Percentiles rank a stretch among this genome's conserved stretches.
These are phyloP conservation scores for Climacium dendroides DNA, from an alignment of 225 moss, liverwort and hornwort species.

Conservation along the genomic window DNA sequence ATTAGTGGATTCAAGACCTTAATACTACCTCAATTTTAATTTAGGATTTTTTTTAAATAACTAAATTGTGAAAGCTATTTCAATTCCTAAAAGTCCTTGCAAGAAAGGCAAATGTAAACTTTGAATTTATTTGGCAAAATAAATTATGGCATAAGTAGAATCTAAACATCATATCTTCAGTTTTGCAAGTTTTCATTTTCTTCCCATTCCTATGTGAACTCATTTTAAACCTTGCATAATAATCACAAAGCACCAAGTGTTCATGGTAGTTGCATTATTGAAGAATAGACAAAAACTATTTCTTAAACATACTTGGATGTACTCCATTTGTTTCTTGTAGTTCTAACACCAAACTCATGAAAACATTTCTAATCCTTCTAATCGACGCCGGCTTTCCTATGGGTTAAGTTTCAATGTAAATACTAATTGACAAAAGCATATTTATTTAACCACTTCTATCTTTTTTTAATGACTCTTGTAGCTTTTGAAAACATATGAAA, in stretches of 20 bases:
- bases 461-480: neutral
- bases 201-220: neutral
- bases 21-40: fast-evolving
- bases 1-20: neutral
- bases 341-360: fast-evolving
- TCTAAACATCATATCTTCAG: neutral
- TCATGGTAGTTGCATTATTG: neutral
- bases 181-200: neutral
- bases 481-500: neutral
- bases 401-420: neutral
- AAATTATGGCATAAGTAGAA: neutral
- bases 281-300: neutral
- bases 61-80: neutral
- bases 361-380: neutral
- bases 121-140: neutral
- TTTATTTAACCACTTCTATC: fast-evolving
- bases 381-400: fast-evolving
- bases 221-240: neutral
- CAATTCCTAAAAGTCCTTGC: fast-evolving
- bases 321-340: neutral
- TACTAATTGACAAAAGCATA: neutral
- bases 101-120: neutral
- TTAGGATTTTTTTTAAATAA: neutral
- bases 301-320: neutral
- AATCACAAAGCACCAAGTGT: fast-evolving